Evolutionary conservation across 768 basidiomycete genomes (phyloP).

Genomic region (Megacollybia marginata): DNA sequence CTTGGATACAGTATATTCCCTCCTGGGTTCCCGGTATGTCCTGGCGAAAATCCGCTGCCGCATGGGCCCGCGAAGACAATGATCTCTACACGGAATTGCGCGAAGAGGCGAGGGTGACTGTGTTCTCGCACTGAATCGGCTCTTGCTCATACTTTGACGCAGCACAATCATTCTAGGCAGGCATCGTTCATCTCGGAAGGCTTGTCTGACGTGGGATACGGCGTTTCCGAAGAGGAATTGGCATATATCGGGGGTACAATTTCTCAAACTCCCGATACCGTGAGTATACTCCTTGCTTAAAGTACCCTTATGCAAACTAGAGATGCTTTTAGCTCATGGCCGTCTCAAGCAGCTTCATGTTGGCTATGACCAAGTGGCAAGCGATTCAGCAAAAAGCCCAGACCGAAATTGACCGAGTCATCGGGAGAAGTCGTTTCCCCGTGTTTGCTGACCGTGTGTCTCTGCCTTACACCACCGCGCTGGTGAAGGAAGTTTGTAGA

Average conservation of each 20-base stretch:
- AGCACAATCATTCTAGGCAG: too few species aligned
- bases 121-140: too few species aligned
- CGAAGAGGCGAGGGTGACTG: not conserved
- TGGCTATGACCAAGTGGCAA: constrained; percentile 14
- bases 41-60: not conserved
- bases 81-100: not conserved
- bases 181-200: not conserved
- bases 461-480: not conserved
- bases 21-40: not conserved
- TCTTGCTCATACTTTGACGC: too few species aligned
- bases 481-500: too few species aligned
- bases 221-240: not conserved
- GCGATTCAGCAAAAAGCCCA: constrained; percentile 14
- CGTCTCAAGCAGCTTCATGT: constrained; percentile 21
- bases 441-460: constrained; percentile 5
- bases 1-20: not conserved
- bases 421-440: constrained; percentile 12
- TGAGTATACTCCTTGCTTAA: not conserved
- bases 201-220: not conserved
- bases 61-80: not conserved
- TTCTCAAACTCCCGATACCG: not conserved
- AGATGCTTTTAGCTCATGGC: constrained; percentile 27
- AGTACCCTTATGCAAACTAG: not conserved
- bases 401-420: constrained; percentile 13
- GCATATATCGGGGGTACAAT: not conserved